These are phyloP conservation scores for Williopsis jadinii DNA, from an alignment of 1,139 yeast genomes.

Conservation along the genomic window DNA sequence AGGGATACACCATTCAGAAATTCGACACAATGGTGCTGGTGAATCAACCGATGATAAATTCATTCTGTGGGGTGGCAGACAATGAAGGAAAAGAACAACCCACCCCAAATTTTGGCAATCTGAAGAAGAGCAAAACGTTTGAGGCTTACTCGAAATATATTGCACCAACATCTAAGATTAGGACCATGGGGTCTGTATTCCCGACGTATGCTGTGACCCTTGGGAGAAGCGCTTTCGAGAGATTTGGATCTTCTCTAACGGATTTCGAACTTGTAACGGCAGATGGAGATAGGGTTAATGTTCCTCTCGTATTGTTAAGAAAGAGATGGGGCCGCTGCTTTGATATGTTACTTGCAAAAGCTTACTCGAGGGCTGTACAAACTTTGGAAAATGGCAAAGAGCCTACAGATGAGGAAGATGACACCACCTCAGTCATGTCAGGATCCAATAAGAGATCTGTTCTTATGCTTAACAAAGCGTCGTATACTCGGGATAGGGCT, in stretches of 20 bases:
- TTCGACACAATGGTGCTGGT: slow-evolving; percentile 53
- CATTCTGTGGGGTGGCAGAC: slow-evolving; percentile 28
- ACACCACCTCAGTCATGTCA: slow-evolving; percentile 8
- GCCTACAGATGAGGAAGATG: slow-evolving; percentile 10
- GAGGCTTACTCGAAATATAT: slow-evolving; percentile 71
- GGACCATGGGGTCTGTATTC: slow-evolving; percentile 60
- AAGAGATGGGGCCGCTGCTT: slow-evolving; percentile 75
- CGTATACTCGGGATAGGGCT: slow-evolving; percentile 10
- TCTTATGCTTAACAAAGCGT: slow-evolving; percentile 13
- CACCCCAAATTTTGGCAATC: neutral
- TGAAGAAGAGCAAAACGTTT: slow-evolving; percentile 30
- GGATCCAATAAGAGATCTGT: slow-evolving; percentile 17
- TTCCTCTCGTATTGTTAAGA: slow-evolving; percentile 50
- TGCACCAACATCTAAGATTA: slow-evolving; percentile 61
- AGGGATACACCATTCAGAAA: slow-evolving; percentile 47
- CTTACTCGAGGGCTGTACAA: slow-evolving; percentile 53
- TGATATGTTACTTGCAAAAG: slow-evolving; percentile 51
- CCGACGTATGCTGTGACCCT: slow-evolving; percentile 73
- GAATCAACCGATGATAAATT: slow-evolving; percentile 60
- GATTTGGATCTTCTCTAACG: slow-evolving; percentile 55
- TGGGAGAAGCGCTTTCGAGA: slow-evolving; percentile 66
- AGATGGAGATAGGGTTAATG: slow-evolving; percentile 60
- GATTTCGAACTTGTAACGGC: slow-evolving; percentile 66
- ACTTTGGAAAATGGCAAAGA: slow-evolving; percentile 27
- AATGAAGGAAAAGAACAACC: slow-evolving; percentile 17